A percentile compares a stretch with the other conserved stretches of the same genome.
phyloP scores from a whole-genome alignment of 2,329 filamentous ascomycete genomes.

The Sporothrix curviconia region DNA sequence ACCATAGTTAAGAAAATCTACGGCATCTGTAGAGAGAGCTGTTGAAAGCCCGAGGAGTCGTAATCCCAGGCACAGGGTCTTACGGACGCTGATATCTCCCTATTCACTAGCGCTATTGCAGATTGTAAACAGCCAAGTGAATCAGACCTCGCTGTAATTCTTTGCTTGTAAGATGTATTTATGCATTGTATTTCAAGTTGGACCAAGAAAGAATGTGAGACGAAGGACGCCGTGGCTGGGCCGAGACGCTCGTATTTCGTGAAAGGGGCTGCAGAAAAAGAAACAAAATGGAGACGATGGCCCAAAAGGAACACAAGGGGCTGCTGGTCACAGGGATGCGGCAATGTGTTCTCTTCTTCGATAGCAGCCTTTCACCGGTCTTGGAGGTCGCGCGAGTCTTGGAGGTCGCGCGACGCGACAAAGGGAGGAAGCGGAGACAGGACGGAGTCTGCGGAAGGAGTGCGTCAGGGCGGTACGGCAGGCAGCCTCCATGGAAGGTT shows the following conservation, averaged over 20 bases:
- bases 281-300: neutral
- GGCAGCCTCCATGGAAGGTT: too few species aligned
- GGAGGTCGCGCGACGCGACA: too few species aligned
- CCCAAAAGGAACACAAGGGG: neutral
- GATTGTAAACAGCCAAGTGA: neutral
- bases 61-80: too few species aligned
- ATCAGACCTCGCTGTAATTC: neutral
- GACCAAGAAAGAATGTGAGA: neutral
- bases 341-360: neutral
- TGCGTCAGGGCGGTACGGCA: too few species aligned
- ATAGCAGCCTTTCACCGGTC: too few species aligned
- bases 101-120: neutral
- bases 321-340: neutral
- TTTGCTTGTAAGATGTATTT: neutral
- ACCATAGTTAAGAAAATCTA: too few species aligned
- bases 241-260: neutral
- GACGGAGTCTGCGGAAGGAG: too few species aligned
- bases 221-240: neutral
- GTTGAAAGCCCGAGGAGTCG: neutral
- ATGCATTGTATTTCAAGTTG: neutral
- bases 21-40: neutral
- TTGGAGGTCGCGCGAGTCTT: too few species aligned
- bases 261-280: neutral
- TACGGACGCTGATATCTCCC: neutral
- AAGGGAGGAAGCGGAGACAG: too few species aligned